Conservation (phyloP, 352 stramenopile species). For the Bremia lactucae region DNA sequence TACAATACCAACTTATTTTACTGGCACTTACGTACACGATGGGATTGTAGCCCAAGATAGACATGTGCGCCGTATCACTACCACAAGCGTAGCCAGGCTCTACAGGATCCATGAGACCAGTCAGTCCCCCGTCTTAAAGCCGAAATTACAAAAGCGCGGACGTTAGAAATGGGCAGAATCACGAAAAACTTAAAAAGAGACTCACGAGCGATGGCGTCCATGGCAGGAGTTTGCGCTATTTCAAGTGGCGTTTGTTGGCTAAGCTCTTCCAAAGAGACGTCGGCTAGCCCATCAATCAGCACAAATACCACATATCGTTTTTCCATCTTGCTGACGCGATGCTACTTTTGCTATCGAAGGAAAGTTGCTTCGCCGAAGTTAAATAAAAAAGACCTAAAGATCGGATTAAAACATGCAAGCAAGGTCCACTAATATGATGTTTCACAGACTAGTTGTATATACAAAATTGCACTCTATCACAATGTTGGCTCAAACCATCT, state of each 20-base stretch:
- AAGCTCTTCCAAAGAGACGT: conserved; percentile 58
- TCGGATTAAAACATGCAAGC: too few relatives aligned
- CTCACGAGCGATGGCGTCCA: conserved; percentile 77
- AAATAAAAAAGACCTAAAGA: too few relatives aligned
- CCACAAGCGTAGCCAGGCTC: conserved; percentile 76
- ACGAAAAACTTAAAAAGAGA: not conserved
- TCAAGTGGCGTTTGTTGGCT: conserved; percentile 50
- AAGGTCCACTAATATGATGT: too few relatives aligned
- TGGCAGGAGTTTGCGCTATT: conserved; percentile 56
- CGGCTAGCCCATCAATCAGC: conserved; percentile 78
- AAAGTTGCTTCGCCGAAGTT: too few relatives aligned
- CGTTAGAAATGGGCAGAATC: not conserved
- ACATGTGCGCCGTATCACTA: conserved; percentile 85
- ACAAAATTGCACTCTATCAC: too few relatives aligned
- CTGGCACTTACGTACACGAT: conserved; percentile 63
- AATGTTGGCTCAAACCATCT: too few relatives aligned
- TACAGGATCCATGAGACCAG: conserved; percentile 77
- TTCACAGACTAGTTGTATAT: too few relatives aligned
- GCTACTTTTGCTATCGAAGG: too few relatives aligned
- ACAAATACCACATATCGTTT: conserved; percentile 67
- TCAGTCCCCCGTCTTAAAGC: conserved; percentile 50
- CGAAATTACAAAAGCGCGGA: not conserved
- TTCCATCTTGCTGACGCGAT: conserved; percentile 31
- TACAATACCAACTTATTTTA: too few relatives aligned
- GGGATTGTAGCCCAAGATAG: conserved; percentile 82